Evolutionary conservation across 495 filamentous ascomycete genomes (phyloP).

Genomic region (Penicillium egyptiacum): DNA sequence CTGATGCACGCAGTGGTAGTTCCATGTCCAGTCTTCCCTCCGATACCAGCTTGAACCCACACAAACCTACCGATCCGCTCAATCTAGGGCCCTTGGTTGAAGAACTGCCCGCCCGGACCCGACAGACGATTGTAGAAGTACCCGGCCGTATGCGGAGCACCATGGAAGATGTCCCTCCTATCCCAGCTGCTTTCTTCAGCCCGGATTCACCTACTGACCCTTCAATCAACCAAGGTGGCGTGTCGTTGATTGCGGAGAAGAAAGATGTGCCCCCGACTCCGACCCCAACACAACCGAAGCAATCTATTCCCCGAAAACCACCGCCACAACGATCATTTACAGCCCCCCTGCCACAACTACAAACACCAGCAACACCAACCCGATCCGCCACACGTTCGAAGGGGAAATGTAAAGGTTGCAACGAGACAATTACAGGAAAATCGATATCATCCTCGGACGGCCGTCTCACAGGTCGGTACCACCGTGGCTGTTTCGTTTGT

Average conservation of each 20-base stretch:
- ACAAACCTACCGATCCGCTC: conserved; percentile 35
- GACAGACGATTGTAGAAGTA: conserved; percentile 23
- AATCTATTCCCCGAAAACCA: conserved; percentile 24
- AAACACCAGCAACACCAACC: conserved; percentile 26
- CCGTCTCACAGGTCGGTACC: conserved; percentile 88
- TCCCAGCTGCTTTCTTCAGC: conserved; percentile 35
- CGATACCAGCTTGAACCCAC: conserved; percentile 35
- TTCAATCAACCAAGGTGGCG: conserved; percentile 44
- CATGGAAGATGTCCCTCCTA: conserved; percentile 35
- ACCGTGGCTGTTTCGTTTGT: conserved; percentile 93
- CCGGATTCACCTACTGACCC: conserved; percentile 64
- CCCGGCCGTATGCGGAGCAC: conserved; percentile 24
- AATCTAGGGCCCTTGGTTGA: conserved; percentile 41
- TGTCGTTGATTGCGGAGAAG: conserved; percentile 43
- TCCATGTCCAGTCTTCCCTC: conserved; percentile 64
- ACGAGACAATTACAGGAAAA: conserved; percentile 77
- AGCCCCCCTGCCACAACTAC: conserved; percentile 28
- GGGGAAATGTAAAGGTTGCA: conserved; percentile 81
- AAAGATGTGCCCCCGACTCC: conserved; percentile 1
- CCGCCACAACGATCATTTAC: conserved; percentile 30
- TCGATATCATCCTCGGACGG: conserved; percentile 93
- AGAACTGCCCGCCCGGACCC: conserved; percentile 29
- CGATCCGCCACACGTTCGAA: conserved; percentile 49
- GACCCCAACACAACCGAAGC: conserved; percentile 16
- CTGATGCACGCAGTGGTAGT: conserved; percentile 64